Evolutionary conservation across 345 rosid species (phyloP).

Genomic region (Hypericum perforatum): DNA sequence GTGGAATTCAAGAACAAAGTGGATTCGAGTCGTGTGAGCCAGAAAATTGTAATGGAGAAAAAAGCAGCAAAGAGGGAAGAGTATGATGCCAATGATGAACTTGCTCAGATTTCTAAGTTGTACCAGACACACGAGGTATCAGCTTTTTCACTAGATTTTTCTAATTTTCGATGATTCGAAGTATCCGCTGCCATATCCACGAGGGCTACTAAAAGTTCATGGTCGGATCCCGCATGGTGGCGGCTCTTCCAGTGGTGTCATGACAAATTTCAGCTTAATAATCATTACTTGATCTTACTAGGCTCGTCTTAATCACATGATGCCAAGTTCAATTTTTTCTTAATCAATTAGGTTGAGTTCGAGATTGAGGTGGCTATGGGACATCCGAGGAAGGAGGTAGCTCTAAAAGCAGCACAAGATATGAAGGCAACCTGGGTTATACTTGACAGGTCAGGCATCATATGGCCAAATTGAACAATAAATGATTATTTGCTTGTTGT

Average conservation of each 20-base stretch:
- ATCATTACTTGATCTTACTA: no score
- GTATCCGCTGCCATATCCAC: no score
- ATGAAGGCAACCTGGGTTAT: conserved; percentile 36
- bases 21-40: conserved; percentile 12
- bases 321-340: no score
- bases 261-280: no score
- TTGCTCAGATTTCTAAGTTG: conserved; percentile 20
- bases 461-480: no score
- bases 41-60: conserved; percentile 9
- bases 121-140: conserved; percentile 17
- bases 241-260: no score
- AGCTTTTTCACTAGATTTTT: not conserved
- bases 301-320: no score
- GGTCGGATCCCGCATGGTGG: no score
- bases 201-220: no score
- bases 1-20: conserved; percentile 21
- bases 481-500: no score
- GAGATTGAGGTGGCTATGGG: conserved; percentile 27
- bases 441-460: conserved; percentile 30
- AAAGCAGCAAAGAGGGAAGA: conserved; percentile 17
- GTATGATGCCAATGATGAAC: conserved; percentile 19
- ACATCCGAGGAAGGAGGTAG: conserved; percentile 22
- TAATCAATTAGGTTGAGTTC: conserved; percentile 22
- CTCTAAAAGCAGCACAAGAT: conserved; percentile 18
- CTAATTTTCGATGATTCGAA: not conserved